Conservation (phyloP, 306 rosid species). For the Parietaria judaica region DNA sequence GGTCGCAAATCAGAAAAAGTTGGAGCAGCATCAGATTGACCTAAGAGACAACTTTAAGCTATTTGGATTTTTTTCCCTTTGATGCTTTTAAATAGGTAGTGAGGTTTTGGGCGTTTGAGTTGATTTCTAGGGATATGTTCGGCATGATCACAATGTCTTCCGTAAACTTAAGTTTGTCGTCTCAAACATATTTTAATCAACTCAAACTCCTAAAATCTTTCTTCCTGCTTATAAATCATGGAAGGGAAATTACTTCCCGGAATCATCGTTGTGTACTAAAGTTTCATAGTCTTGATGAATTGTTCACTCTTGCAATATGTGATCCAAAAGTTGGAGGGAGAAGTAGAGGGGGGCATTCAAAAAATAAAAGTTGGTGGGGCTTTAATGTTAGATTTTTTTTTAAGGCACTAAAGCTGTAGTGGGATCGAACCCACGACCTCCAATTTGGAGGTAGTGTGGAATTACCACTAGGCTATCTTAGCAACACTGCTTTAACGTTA, state of each 20-base stretch:
- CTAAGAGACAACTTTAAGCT: background rate
- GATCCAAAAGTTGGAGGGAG: too few species aligned
- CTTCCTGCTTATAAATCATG: background rate
- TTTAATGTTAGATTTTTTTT: too few species aligned
- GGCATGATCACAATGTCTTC: background rate
- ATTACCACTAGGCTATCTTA: too few species aligned
- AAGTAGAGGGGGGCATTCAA: too few species aligned
- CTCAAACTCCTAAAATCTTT: slow-evolving; percentile 12
- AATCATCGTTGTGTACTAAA: background rate
- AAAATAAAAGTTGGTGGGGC: too few species aligned
- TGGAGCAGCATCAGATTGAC: background rate
- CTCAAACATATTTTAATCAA: background rate
- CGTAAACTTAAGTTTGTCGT: background rate
- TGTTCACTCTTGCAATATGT: too few species aligned
- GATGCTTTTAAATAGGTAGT: slow-evolving; percentile 4
- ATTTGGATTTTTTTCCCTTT: background rate
- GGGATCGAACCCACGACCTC: too few species aligned
- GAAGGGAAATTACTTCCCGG: background rate
- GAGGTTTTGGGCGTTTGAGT: slow-evolving; percentile 11
- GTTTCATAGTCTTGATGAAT: too few species aligned
- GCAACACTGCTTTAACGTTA: too few species aligned
- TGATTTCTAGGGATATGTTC: background rate
- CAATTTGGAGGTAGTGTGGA: too few species aligned
- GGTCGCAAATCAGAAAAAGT: background rate
- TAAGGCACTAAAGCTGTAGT: too few species aligned